Base-by-base conservation (phyloP, 2,329 filamentous ascomycete species). In the Didymella segeticola region DNA sequence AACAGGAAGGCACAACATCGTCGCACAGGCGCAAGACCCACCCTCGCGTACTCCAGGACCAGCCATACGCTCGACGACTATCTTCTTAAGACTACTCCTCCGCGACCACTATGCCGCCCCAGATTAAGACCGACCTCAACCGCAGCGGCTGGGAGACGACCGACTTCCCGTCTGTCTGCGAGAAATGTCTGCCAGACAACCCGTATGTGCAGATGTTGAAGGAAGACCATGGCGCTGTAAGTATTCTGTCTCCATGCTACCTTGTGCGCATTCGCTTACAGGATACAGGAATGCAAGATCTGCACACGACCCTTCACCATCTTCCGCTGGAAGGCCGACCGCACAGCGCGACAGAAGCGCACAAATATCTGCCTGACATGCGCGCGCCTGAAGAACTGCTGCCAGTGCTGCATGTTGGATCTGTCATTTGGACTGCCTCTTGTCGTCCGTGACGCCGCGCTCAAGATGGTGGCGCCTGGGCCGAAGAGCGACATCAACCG, bases 171-270 rank as follows among this genome's bases (percentile, higher is more conserved):
- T 93, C 89, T 2, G 89, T 95, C 27, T 95, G 86, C 80, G 95
- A 99, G 77, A 92, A 88, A 71, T 99, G 95, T 74, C 84, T 99
- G 2, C 93, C 93, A 14, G 93, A 96, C 58, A 98, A 98, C 68
- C 93, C 93, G 2, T 99, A 96, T 70, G 95, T 99, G 36, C 95
- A 98, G 77, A 98, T 99, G 93, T 83, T 99, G 56, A 99, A 99
- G 78, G 92, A 98, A 72, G 93, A 99, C 75, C 88, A 96, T 69
- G 95, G 92, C 67, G 90, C 89, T 52, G 89, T 93, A 78, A 91
- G 89, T 82, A 23, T 1, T 4, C 5, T n/a, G 4, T 12, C 9
- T 10, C 17, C 10, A 20, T 9, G 91, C 91, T 0, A 96, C 93
- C 68, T 93, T 90, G 19, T n/a, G 83, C 96, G 53, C 33, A 39